Conservation (phyloP, 345 rosid species). For the Ricinus communis region DNA sequence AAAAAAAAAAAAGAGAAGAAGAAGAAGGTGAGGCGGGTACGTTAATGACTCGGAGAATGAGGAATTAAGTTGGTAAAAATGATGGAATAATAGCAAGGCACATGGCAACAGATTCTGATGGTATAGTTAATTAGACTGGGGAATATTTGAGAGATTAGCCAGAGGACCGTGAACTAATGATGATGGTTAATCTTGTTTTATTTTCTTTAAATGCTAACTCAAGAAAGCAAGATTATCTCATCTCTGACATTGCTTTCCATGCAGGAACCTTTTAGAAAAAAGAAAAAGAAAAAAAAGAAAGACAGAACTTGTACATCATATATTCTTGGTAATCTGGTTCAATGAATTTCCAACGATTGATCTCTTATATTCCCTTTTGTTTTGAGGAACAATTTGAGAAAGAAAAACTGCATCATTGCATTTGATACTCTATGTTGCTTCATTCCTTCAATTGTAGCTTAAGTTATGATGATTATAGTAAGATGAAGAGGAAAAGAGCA, state of each 20-base stretch:
- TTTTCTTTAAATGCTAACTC: constrained; percentile 10
- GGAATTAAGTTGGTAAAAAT: constrained; percentile 10
- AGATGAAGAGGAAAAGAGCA: too few relatives aligned
- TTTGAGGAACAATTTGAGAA: too few relatives aligned
- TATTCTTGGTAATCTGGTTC: constrained; percentile 22
- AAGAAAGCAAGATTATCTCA: constrained; percentile 2
- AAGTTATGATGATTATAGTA: too few relatives aligned
- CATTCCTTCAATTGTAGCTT: too few relatives aligned
- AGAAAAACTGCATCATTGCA: too few relatives aligned
- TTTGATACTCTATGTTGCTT: too few relatives aligned
- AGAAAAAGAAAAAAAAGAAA: too few relatives aligned
- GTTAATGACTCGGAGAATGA: background rate
- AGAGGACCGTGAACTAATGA: constrained; percentile 28
- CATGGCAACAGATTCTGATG: constrained; percentile 37
- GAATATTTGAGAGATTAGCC: background rate
- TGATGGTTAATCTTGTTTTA: constrained; percentile 15
- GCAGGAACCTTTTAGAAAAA: too few relatives aligned
- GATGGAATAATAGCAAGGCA: constrained; percentile 33
- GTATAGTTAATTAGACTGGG: constrained; percentile 9
- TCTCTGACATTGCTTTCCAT: too few relatives aligned
- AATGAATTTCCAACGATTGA: constrained; percentile 24
- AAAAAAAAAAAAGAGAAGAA: background rate
- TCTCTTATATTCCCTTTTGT: too few relatives aligned
- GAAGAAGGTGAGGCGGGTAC: too few relatives aligned
- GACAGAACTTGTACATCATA: background rate